Conservation (phyloP, 108 stramenopile genomes). For the Cyclotella atomus region DNA sequence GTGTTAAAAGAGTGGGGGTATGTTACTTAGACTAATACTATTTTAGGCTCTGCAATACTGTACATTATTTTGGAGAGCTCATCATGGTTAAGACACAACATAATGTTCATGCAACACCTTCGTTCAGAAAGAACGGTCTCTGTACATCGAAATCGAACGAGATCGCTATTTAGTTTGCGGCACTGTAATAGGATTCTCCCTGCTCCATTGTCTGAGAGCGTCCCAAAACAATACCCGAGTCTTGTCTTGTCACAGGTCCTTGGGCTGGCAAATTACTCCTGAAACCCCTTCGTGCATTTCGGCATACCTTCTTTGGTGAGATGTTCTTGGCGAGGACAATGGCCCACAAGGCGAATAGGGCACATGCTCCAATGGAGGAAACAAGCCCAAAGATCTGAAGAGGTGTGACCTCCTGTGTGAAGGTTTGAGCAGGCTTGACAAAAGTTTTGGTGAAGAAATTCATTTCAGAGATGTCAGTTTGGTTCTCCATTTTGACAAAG, state of each 20-base stretch:
- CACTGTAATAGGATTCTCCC: no score
- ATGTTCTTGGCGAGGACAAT: slow-evolving; percentile 5
- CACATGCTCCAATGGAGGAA: slow-evolving; percentile 19
- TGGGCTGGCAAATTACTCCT: background rate
- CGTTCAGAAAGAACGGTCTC: no score
- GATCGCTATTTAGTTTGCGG: no score
- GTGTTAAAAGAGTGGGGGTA: no score
- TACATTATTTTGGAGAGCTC: no score
- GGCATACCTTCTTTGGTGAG: slow-evolving; percentile 22
- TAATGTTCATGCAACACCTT: no score
- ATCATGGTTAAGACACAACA: no score
- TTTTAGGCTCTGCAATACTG: no score
- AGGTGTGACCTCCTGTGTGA: slow-evolving; percentile 24
- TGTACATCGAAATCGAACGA: no score
- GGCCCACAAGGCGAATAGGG: slow-evolving; percentile 30
- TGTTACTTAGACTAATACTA: no score
- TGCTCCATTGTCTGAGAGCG: slow-evolving; percentile 23
- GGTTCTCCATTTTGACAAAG: slow-evolving; percentile 48
- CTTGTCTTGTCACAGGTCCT: background rate
- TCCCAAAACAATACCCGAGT: slow-evolving; percentile 12
- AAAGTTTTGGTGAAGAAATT: slow-evolving; percentile 11
- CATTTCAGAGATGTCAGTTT: background rate
- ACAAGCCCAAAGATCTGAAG: slow-evolving; percentile 34
- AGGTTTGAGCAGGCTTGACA: slow-evolving; percentile 22
- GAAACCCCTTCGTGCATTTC: slow-evolving; percentile 32